Evolutionary conservation across 352 stramenopile genomes (phyloP).

Genomic region (Globisporangium emineosum): DNA sequence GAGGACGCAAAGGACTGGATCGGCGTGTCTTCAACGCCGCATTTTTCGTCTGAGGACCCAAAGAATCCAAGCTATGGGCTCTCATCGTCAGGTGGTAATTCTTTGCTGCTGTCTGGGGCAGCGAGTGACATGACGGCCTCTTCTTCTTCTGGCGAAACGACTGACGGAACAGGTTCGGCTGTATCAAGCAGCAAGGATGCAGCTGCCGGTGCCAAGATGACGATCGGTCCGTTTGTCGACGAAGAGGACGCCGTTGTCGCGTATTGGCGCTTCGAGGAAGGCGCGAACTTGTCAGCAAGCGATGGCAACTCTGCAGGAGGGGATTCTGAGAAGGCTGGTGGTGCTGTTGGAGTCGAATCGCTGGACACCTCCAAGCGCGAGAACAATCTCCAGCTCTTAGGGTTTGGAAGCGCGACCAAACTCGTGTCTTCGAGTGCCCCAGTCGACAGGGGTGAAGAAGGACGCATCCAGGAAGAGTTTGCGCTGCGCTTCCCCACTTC

Average conservation of each 20-base stretch:
- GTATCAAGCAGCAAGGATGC: background rate
- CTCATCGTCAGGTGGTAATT: slow-evolving; percentile 13
- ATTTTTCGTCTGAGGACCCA: slow-evolving; percentile 50
- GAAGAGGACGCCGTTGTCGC: slow-evolving; percentile 82
- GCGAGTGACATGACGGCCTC: background rate
- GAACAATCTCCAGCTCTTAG: slow-evolving; percentile 62
- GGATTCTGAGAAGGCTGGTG: slow-evolving; percentile 6
- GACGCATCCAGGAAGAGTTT: slow-evolving; percentile 70
- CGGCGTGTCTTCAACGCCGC: slow-evolving; percentile 34
- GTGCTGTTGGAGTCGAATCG: slow-evolving; percentile 44
- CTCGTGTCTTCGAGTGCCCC: slow-evolving; percentile 59
- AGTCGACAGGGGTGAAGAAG: slow-evolving; percentile 69
- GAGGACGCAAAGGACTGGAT: slow-evolving; percentile 71
- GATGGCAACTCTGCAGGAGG: slow-evolving; percentile 16
- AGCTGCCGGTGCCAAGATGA: slow-evolving; percentile 36
- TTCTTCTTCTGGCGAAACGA: background rate
- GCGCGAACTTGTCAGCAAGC: slow-evolving; percentile 18
- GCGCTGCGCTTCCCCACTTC: slow-evolving; percentile 48
- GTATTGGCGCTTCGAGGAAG: slow-evolving; percentile 88
- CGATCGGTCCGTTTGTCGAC: slow-evolving; percentile 79
- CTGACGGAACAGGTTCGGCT: background rate
- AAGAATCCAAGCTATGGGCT: slow-evolving; percentile 60
- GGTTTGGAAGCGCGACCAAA: slow-evolving; percentile 29
- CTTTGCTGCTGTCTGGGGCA: background rate
- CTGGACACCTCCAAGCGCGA: slow-evolving; percentile 82